Percentiles rank a stretch among this genome's conserved stretches.
Evolutionary conservation across 2,329 filamentous ascomycete genomes (phyloP).

Genomic region (Hypocrella siamensis): DNA sequence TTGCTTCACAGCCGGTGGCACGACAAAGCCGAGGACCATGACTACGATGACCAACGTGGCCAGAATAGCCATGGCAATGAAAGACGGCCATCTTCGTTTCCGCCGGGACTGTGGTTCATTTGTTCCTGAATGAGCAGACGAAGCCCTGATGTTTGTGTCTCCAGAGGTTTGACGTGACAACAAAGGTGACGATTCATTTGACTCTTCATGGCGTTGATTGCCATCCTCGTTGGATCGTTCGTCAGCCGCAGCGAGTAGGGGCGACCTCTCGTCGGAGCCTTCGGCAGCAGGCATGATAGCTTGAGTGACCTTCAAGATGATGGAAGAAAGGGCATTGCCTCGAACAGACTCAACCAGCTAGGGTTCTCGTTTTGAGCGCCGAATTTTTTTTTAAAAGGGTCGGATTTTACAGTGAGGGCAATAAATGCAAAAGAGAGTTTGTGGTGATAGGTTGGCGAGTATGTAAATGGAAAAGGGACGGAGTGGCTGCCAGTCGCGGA

Average conservation of each 20-base stretch:
- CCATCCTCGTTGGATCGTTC: conserved; percentile 11
- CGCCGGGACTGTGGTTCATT: conserved; percentile 11
- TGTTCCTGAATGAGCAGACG: conserved; percentile 9
- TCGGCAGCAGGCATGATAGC: conserved; percentile 25
- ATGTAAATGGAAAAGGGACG: no score
- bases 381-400: no score
- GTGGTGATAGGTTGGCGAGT: no score
- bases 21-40: conserved; percentile 64
- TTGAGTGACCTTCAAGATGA: conserved; percentile 1
- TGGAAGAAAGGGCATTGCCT: no score
- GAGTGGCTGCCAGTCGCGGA: no score
- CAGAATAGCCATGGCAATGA: conserved; percentile 55
- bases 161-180: conserved; percentile 16
- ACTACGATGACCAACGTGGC: conserved; percentile 49
- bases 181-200: conserved; percentile 39
- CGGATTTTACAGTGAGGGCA: no score
- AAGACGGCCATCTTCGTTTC: conserved; percentile 51
- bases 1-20: conserved; percentile 64
- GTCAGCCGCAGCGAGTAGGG: conserved; percentile 22
- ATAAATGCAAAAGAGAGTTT: no score
- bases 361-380: no score
- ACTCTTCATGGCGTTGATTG: conserved; percentile 5
- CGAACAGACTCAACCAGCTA: no score
- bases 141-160: conserved; percentile 18
- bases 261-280: conserved; percentile 23